These are phyloP conservation scores for Cyclotella sp. DNA, from an alignment of 108 stramenopile species.

Conservation along the genomic window DNA sequence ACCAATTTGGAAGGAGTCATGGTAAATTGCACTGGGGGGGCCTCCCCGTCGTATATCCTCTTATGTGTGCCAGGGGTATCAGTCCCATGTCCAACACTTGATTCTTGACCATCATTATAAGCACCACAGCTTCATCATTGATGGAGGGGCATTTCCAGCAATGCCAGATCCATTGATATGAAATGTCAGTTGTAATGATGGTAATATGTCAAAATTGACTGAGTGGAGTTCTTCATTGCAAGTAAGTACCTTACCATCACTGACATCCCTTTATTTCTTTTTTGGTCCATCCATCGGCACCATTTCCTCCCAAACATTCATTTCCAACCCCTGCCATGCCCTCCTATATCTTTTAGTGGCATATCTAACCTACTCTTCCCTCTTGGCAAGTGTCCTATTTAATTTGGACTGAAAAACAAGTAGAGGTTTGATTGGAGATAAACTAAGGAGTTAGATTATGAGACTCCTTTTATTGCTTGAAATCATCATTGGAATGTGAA, in stretches of 20 bases:
- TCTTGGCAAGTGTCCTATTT: no score
- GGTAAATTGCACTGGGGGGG: conserved; percentile 92
- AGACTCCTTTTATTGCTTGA: no score
- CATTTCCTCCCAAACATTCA: conserved; percentile 82
- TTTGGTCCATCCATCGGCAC: conserved; percentile 71
- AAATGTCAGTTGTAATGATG: conserved; percentile 85
- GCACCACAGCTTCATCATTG: conserved; percentile 95
- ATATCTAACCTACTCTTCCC: conserved; percentile 95
- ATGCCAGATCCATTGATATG: conserved; percentile 92
- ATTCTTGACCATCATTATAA: conserved; percentile 88
- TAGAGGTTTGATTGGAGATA: no score
- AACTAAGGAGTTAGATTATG: no score
- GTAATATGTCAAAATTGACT: conserved; percentile 79
- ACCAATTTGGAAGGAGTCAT: conserved; percentile 91
- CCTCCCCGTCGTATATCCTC: conserved; percentile 87
- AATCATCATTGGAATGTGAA: no score
- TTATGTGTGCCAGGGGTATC: conserved; percentile 83
- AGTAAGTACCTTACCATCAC: conserved; percentile 54
- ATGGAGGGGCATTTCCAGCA: conserved; percentile 95
- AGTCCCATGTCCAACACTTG: conserved; percentile 70
- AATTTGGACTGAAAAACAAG: no score
- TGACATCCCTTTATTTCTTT: conserved; percentile 72
- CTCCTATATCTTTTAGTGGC: conserved; percentile 87
- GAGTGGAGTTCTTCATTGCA: conserved; percentile 90
- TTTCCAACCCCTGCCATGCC: conserved; percentile 70